phyloP scores from a whole-genome alignment of 1,284 basidiomycete species.

The Neolentinus lepideus region DNA sequence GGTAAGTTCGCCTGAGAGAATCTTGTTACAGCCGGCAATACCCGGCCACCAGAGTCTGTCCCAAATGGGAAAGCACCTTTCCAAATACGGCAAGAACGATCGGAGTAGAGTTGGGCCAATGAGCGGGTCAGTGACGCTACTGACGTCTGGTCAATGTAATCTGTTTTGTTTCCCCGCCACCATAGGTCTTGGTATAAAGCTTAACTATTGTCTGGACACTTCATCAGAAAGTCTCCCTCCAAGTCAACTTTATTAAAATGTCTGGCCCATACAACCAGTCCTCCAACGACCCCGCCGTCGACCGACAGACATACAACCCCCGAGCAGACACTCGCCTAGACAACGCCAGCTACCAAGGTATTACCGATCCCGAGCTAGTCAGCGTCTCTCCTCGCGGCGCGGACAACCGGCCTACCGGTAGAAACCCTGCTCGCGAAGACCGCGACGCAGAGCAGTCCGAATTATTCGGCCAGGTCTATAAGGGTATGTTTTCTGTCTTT shows the following conservation, averaged over 20 bases:
- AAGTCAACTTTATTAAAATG: background rate
- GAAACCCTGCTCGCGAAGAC: constrained; percentile 15
- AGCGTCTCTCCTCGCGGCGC: constrained; percentile 17
- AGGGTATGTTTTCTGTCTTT: constrained; percentile 9
- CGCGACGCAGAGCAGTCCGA: constrained; percentile 15
- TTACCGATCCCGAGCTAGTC: constrained; percentile 9
- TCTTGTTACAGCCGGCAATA: background rate
- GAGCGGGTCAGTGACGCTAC: background rate
- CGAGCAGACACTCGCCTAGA: constrained; percentile 16
- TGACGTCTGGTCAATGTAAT: background rate
- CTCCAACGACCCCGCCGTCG: background rate
- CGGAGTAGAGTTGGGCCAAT: background rate
- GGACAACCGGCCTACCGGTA: constrained; percentile 16
- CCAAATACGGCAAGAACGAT: background rate
- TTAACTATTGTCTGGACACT: background rate
- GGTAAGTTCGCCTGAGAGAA: too few relatives aligned
- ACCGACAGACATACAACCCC: constrained; percentile 15
- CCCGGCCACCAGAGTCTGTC: background rate
- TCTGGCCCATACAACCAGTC: constrained; percentile 1
- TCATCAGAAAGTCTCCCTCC: background rate
- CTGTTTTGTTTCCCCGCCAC: too few relatives aligned
- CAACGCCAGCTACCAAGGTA: constrained; percentile 16
- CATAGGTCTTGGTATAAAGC: background rate
- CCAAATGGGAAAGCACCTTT: background rate
- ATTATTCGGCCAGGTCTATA: constrained; percentile 14